Conservation (phyloP, 2,329 filamentous ascomycete genomes). For the Colletotrichum eleusines region DNA sequence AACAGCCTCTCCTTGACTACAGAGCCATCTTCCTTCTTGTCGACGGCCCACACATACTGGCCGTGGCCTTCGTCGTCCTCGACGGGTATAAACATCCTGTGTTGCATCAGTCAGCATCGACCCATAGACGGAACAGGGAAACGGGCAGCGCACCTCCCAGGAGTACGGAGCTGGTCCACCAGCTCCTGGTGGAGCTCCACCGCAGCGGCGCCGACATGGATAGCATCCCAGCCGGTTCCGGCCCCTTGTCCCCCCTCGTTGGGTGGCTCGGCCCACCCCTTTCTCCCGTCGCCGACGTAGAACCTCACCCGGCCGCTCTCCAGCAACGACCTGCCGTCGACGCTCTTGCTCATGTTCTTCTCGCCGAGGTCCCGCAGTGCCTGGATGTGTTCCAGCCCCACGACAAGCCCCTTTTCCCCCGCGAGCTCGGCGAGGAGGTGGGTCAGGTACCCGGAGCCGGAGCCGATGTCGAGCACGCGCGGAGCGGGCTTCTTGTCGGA, state of each 20-base stretch:
- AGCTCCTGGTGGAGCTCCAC: slow-evolving; percentile 77
- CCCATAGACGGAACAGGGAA: slow-evolving; percentile 23
- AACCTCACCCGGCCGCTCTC: slow-evolving; percentile 76
- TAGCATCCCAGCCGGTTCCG: slow-evolving; percentile 82
- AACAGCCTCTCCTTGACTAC: slow-evolving; percentile 73
- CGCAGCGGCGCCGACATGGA: slow-evolving; percentile 94
- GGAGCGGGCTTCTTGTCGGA: slow-evolving; percentile 51
- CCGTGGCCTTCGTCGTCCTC: slow-evolving; percentile 60
- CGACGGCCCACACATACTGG: slow-evolving; percentile 80
- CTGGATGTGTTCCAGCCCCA: slow-evolving; percentile 81
- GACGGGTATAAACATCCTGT: slow-evolving; percentile 81
- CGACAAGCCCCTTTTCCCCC: slow-evolving; percentile 64
- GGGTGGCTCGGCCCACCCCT: slow-evolving; percentile 67
- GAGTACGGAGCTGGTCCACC: slow-evolving; percentile 80
- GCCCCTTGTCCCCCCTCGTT: slow-evolving; percentile 60
- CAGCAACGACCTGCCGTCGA: slow-evolving; percentile 70
- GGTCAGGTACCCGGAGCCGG: slow-evolving; percentile 85
- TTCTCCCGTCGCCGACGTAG: slow-evolving; percentile 79
- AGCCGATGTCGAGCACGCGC: slow-evolving; percentile 79
- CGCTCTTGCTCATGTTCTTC: slow-evolving; percentile 74
- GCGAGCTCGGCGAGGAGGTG: slow-evolving; percentile 87
- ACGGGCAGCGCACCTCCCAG: slow-evolving; percentile 68
- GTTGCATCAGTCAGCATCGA: slow-evolving; percentile 35
- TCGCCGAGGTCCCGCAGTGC: slow-evolving; percentile 72
- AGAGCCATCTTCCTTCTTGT: slow-evolving; percentile 75